Percentiles rank a stretch among this genome's conserved stretches.
Evolutionary conservation across 192 early-diverging fungal species (phyloP).

Genomic region (Haplosporangium gracile): DNA sequence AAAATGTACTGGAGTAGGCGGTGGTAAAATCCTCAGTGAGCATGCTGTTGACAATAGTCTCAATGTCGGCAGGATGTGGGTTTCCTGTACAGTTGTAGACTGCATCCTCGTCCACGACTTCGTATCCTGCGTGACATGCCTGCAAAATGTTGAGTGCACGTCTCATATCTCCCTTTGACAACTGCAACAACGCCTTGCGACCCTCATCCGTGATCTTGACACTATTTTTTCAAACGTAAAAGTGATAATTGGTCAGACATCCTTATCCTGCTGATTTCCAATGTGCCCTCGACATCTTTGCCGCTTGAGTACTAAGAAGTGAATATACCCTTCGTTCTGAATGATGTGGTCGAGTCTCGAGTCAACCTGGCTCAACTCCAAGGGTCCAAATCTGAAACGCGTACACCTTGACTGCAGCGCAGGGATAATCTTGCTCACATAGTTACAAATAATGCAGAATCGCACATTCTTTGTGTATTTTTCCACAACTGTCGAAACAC

Average conservation of each 20-base stretch:
- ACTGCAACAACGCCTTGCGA: slow-evolving; percentile 80
- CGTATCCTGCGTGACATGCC: slow-evolving; percentile 90
- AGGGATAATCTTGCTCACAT: slow-evolving; percentile 97
- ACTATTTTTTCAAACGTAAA: slow-evolving; percentile 26
- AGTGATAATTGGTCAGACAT: too few relatives aligned
- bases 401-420: slow-evolving; percentile 99
- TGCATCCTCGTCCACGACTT: slow-evolving; percentile 77
- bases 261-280: neutral
- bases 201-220: slow-evolving; percentile 88
- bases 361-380: slow-evolving; percentile 84
- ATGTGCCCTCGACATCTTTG: neutral
- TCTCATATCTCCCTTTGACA: slow-evolving; percentile 98
- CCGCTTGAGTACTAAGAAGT: neutral
- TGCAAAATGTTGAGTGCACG: slow-evolving; percentile 96
- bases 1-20: slow-evolving; percentile 70
- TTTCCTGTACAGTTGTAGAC: slow-evolving; percentile 95
- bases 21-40: slow-evolving; percentile 88
- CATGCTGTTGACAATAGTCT: slow-evolving; percentile 81
- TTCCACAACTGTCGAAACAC: slow-evolving; percentile 83
- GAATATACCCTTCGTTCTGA: slow-evolving; percentile 71
- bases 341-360: slow-evolving; percentile 78
- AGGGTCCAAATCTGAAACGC: slow-evolving; percentile 93
- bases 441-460: slow-evolving; percentile 99
- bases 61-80: slow-evolving; percentile 90
- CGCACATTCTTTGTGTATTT: slow-evolving; percentile 98